Evolutionary conservation across 306 rosid genomes (phyloP).

Genomic region (Prunus dulcis): DNA sequence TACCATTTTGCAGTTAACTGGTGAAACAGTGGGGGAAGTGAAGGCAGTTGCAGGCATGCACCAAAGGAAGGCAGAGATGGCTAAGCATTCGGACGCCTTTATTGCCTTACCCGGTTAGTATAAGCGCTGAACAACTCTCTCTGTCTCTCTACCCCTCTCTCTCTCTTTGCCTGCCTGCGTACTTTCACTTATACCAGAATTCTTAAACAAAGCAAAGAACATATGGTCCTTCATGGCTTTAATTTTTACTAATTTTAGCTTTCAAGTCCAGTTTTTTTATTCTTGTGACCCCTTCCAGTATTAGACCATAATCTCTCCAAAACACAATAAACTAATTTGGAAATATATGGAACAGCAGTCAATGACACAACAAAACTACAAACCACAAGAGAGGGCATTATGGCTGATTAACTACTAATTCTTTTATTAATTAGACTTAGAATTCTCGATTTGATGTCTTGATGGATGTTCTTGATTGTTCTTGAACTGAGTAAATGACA

Average conservation of each 20-base stretch:
- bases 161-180: neutral
- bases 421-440: neutral
- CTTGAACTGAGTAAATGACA: neutral
- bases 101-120: constrained; percentile 95
- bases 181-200: constrained; percentile 15
- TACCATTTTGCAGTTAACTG: constrained; percentile 74
- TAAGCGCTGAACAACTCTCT: constrained; percentile 20
- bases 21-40: constrained; percentile 98
- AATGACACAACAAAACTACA: too few species aligned
- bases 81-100: constrained; percentile 97
- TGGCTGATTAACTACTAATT: too few species aligned
- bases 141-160: neutral
- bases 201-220: constrained; percentile 8
- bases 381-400: too few species aligned
- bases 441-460: neutral
- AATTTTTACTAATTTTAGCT: constrained; percentile 35
- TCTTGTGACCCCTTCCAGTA: neutral
- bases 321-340: neutral
- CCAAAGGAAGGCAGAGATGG: constrained; percentile 99
- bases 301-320: neutral
- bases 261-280: constrained; percentile 11
- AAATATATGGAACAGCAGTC: neutral
- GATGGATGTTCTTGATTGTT: neutral
- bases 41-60: constrained; percentile 99
- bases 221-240: constrained; percentile 28